These are phyloP conservation scores for Phoenix roebelenii DNA, from an alignment of 176 grass and related monocot genomes.

Conservation along the genomic window DNA sequence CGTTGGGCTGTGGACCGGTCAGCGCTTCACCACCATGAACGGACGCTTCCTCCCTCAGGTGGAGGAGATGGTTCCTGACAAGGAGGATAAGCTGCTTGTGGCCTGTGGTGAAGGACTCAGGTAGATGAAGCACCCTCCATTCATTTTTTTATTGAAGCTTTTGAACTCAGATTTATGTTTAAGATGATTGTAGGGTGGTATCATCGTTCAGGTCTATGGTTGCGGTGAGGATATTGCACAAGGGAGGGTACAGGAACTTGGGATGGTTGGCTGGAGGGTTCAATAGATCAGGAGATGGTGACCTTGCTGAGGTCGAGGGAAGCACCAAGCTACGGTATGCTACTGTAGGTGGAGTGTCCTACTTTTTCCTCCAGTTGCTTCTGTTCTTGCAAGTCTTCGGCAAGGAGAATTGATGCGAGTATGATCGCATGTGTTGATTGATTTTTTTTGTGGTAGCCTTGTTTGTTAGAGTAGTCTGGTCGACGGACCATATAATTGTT, in stretches of 20 bases:
- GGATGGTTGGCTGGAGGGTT: conserved; percentile 84
- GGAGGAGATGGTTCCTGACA: conserved; percentile 26
- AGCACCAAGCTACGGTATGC: conserved; percentile 74
- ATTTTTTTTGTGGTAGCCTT: no score
- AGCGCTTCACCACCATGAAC: conserved; percentile 76
- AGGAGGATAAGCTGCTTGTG: conserved; percentile 67
- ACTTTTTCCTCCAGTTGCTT: conserved; percentile 76
- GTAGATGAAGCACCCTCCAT: conserved; percentile 11
- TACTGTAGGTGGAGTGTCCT: conserved; percentile 71
- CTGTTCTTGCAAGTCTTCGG: conserved; percentile 44
- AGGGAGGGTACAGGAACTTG: conserved; percentile 72
- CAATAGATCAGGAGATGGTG: conserved; percentile 49
- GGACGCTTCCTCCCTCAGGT: conserved; percentile 58
- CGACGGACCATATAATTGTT: no score
- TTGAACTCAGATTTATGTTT: no score
- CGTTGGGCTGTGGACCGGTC: conserved; percentile 80
- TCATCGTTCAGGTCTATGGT: conserved; percentile 56
- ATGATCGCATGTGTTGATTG: no score
- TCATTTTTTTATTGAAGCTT: no score
- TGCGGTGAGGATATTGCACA: conserved; percentile 60
- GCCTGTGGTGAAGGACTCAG: conserved; percentile 91
- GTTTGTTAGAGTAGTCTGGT: no score
- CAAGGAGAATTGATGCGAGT: not conserved
- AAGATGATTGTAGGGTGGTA: no score
- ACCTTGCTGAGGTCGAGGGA: conserved; percentile 55